A percentile compares a stretch with the other conserved stretches of the same genome.
Evolutionary conservation across 2,329 filamentous ascomycete species (phyloP).

Genomic region (Pseudogymnoascus verrucosus): DNA sequence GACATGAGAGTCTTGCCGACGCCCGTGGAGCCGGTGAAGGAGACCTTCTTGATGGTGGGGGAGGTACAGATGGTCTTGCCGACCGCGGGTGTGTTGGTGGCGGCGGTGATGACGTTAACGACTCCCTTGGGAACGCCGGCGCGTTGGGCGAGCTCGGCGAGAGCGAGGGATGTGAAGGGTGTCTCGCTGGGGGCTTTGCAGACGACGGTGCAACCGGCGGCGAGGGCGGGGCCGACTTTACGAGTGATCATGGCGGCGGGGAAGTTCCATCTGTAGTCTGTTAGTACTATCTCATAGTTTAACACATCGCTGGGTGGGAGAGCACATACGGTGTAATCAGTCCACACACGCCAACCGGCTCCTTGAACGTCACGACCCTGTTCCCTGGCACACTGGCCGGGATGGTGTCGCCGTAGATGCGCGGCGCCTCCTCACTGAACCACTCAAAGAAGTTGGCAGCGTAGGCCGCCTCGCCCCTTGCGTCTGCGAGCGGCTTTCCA

Average conservation of each 20-base stretch:
- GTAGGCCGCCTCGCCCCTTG: conserved; percentile 63
- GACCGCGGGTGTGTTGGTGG: conserved; percentile 71
- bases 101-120: conserved; percentile 77
- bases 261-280: conserved; percentile 63
- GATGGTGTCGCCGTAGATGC: conserved; percentile 68
- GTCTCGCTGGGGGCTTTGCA: conserved; percentile 89
- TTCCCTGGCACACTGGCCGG: conserved; percentile 62
- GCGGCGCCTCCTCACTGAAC: conserved; percentile 72
- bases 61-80: conserved; percentile 70
- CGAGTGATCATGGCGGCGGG: conserved; percentile 68
- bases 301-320: neutral
- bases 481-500: conserved; percentile 72
- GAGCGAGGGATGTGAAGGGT: conserved; percentile 78
- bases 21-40: conserved; percentile 76
- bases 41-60: conserved; percentile 75
- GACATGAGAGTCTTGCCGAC: conserved; percentile 77
- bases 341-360: conserved; percentile 77
- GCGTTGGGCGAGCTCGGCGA: conserved; percentile 77
- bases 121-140: conserved; percentile 88
- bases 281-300: neutral
- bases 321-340: conserved; percentile 60
- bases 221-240: conserved; percentile 67
- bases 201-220: conserved; percentile 92
- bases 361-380: conserved; percentile 68
- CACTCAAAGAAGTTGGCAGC: conserved; percentile 71